phyloP scores from a whole-genome alignment of 805 yeast species.

The Candida fluviatilis region DNA sequence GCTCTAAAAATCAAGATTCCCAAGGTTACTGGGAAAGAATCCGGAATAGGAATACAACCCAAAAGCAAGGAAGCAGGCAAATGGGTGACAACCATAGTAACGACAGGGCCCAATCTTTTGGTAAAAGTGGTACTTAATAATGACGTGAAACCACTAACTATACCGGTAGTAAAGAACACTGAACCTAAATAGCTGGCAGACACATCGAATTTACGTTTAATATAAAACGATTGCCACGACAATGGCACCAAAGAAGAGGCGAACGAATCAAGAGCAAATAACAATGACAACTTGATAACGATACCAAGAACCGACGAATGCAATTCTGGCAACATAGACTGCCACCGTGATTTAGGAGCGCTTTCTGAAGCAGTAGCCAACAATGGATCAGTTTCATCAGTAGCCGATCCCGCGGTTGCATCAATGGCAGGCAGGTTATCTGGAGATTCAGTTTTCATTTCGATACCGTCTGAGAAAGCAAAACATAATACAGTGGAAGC shows the following conservation, averaged over 20 bases:
- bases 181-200: conserved; percentile 34
- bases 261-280: conserved; percentile 41
- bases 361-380: not conserved
- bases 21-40: conserved; percentile 25
- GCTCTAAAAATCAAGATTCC: conserved; percentile 31
- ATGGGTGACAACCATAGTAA: conserved; percentile 43
- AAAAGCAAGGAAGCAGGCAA: conserved; percentile 39
- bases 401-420: conserved; percentile 15
- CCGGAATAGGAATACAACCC: conserved; percentile 36
- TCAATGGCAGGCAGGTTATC: too few species aligned
- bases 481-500: conserved; percentile 15
- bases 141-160: conserved; percentile 36
- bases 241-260: conserved; percentile 42
- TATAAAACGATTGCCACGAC: conserved; percentile 45
- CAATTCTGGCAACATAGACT: conserved; percentile 17
- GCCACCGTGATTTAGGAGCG: conserved; percentile 2
- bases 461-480: conserved; percentile 2
- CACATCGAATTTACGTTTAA: conserved; percentile 32
- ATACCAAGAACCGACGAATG: conserved; percentile 14
- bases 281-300: conserved; percentile 30
- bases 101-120: conserved; percentile 41
- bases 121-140: conserved; percentile 41
- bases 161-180: conserved; percentile 36
- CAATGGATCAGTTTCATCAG: conserved; percentile 3
- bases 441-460: conserved; percentile 1